phyloP scores from a whole-genome alignment of 73 alveolate species.

The Symbiodinium natans region DNA sequence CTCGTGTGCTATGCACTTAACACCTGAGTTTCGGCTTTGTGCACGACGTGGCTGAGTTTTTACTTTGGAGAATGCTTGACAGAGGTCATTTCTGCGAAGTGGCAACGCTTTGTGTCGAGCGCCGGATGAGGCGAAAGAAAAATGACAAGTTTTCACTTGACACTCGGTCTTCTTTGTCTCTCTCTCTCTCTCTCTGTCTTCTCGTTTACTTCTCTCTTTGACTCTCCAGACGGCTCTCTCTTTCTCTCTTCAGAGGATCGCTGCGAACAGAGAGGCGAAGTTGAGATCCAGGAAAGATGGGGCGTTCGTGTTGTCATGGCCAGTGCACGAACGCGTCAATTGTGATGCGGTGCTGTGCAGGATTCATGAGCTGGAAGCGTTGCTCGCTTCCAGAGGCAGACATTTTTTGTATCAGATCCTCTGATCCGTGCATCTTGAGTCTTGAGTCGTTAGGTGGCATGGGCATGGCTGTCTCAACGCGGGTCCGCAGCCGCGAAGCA shows the following conservation, averaged over 20 bases:
- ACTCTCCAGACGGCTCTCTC: too few species aligned
- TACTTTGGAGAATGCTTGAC: too few species aligned
- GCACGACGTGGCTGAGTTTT: not conserved
- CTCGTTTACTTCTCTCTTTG: too few species aligned
- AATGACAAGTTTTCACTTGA: too few species aligned
- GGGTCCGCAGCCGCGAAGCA: constrained; percentile 8
- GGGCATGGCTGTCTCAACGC: constrained; percentile 11
- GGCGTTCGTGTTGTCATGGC: not conserved
- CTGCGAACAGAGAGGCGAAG: constrained; percentile 42
- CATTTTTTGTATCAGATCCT: not conserved
- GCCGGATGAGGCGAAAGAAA: constrained; percentile 6
- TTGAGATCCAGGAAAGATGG: not conserved
- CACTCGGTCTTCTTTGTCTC: too few species aligned
- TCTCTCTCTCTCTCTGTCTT: too few species aligned
- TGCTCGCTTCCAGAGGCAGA: constrained; percentile 41
- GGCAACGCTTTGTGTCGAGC: constrained; percentile 26
- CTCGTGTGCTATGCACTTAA: not conserved
- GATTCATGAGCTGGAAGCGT: constrained; percentile 48
- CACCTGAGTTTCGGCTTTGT: not conserved
- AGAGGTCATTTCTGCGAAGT: constrained; percentile 48
- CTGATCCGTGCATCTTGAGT: not conserved
- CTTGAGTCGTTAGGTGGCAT: constrained; percentile 14
- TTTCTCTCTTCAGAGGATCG: too few species aligned
- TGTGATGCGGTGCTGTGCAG: not conserved
- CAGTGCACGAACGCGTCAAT: not conserved